Base-by-base conservation (phyloP, 2,329 filamentous ascomycete genomes). In the Dryadomyces quercivorus region DNA sequence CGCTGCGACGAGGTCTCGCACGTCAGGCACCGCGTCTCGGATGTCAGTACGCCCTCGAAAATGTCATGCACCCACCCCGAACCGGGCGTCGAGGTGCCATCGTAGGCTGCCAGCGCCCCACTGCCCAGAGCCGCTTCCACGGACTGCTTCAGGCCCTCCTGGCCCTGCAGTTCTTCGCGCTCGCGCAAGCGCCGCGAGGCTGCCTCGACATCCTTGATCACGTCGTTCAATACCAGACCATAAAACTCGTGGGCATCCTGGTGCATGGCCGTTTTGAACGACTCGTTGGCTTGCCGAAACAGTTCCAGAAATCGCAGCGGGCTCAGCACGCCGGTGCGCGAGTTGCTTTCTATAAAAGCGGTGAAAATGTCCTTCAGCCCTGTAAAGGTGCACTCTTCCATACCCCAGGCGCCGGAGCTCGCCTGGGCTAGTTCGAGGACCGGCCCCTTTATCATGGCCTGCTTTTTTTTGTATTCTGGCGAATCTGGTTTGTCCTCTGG, bases 211-310 rank as follows among this genome's bases (percentile, higher is more conserved):
- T 92, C 95, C 50, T 90, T 81, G 52, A 98, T 92, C 38, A 98
- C 88, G 65, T 95, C 87, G 67, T 98, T 98, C n/a, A 98, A 75
- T 2, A 98, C 77, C 36, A 97, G 74, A 57, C 95, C 95, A 62
- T 97, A 81, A 61, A 98, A 98, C 66, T 98, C 93, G 68, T 98
- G 93, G 1, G 93, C 93, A 66, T 98, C 93, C 67, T 98, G 93
- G 68, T 98, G 93, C 88, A 96, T 95, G 4, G 91, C 88, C 43
- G 90, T 92, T 56, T 90, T 84, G 64, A 98, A 98, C 85, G 95
- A 91, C 68, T 98, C 93, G 66, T 98, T 95, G 63, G 97, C 89
- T 59, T 87, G 82, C 65, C 91, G 88, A 64, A 98, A 82, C 26
- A 96, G 91, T 65, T 98, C 92, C 40, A 98, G 75, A 59, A 98